Evolutionary conservation across 495 filamentous ascomycete genomes (phyloP).

Genomic region (Chaetomium cochliodes): DNA sequence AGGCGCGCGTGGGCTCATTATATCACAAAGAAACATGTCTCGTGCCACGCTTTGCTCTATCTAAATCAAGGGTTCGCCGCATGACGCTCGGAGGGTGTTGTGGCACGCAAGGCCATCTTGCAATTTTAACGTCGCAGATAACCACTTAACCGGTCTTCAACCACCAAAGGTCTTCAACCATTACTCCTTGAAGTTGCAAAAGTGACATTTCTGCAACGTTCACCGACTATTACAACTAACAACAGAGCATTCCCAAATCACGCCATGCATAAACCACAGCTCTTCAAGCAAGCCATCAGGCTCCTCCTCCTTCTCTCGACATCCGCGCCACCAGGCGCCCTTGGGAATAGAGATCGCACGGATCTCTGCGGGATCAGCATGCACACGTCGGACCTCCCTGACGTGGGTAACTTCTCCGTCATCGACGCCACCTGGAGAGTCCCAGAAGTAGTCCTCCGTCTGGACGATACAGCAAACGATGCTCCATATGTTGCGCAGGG

Average conservation of each 20-base stretch:
- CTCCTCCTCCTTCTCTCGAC: neutral
- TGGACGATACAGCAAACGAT: neutral
- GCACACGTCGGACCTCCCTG: conserved; percentile 4
- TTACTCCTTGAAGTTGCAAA: too few relatives aligned
- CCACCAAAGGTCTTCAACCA: too few relatives aligned
- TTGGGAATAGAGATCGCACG: neutral
- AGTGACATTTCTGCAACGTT: neutral
- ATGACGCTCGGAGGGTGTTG: neutral
- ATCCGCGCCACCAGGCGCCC: neutral
- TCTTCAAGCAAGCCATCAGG: neutral
- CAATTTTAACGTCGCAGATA: neutral
- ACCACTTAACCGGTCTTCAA: too few relatives aligned
- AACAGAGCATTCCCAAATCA: neutral
- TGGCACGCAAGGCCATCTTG: neutral
- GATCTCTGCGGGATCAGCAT: conserved; percentile 12
- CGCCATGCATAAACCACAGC: neutral
- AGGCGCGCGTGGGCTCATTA: neutral
- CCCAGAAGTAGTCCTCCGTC: neutral
- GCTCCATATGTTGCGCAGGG: neutral
- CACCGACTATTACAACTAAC: neutral
- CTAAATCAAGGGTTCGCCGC: neutral
- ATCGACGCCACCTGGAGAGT: conserved; percentile 11
- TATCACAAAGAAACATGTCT: neutral
- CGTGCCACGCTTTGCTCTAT: neutral
- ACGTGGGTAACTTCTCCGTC: neutral